Evolutionary conservation across 495 filamentous ascomycete species (phyloP).

Genomic region (Diplogelasinospora grovesii): DNA sequence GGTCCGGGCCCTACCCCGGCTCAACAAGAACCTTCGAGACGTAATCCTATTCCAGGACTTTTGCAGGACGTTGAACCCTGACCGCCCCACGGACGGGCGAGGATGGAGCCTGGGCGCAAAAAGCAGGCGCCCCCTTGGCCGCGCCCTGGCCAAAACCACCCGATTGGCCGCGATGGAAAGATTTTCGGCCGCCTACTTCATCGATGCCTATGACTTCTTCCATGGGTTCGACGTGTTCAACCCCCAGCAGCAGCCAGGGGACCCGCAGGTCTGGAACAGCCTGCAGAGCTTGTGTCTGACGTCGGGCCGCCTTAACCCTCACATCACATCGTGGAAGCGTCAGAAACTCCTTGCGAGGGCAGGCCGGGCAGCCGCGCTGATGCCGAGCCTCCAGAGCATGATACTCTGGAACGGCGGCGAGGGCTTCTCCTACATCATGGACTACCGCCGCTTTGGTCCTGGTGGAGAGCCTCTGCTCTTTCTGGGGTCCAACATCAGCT

Average conservation of each 20-base stretch:
- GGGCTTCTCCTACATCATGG: not conserved
- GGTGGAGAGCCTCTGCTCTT: not conserved
- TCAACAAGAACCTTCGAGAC: not conserved
- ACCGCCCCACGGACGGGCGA: not conserved
- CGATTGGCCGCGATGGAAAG: not conserved
- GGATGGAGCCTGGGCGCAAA: not conserved
- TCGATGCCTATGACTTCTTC: slow-evolving; percentile 1
- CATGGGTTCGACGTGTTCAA: not conserved
- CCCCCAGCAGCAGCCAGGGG: not conserved
- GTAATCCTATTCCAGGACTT: not conserved
- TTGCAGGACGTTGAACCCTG: not conserved
- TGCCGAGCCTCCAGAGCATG: slow-evolving; percentile 1
- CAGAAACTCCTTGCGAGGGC: not conserved
- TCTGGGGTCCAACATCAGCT: not conserved
- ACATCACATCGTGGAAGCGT: not conserved
- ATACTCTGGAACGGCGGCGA: slow-evolving; percentile 2
- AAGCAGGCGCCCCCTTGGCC: not conserved
- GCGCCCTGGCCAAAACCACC: slow-evolving; percentile 1
- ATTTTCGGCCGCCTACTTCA: not conserved
- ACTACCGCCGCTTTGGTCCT: not conserved
- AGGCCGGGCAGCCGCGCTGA: slow-evolving; percentile 1
- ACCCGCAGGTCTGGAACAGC: not conserved
- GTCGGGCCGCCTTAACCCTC: slow-evolving; percentile 1
- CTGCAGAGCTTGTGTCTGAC: slow-evolving; percentile 1
- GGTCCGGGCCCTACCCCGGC: not conserved